Evolutionary conservation across 768 basidiomycete genomes (phyloP), one percentile per base, ranked within the genome.

Genomic region (Pisolithus microcarpus): DNA sequence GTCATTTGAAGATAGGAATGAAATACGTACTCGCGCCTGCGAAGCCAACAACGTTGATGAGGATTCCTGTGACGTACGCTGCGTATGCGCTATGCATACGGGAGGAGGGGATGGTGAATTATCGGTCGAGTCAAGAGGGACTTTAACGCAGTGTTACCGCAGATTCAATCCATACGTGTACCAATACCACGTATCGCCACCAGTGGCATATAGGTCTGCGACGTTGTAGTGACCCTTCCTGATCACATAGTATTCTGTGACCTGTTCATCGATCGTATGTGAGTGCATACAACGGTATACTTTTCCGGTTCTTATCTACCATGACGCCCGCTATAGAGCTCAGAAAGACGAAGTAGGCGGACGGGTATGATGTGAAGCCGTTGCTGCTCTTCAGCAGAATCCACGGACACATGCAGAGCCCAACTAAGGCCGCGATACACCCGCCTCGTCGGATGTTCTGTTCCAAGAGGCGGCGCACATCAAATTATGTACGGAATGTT

Each of bases 361-460:
- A 85, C 23, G 91, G 78, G 65, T 91, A 91, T 30, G 85, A 84
- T 4, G 85, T 84, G 67, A 91, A 91, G 54, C 71, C 76, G 61
- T 82, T 89, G 66, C 82, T 85, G 53, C 73, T 79, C 64, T 83
- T 81, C 56, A 87, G 73, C 34, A 89, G 60, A 58, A 85, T 85
- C 87, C 87, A 88, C 1, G 85, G 87, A 36, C 82, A 77, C 72
- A 87, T 87, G 65, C 74, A 79, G 30, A 90, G 61, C 5, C 88
- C 88, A 38, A 88, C 81, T 43, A 85, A 73, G 7, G 87, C 87
- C n/a, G 83, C 85, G 43, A 91, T 69, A 67, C 85, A 93, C 15
- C 89, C 88, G 26, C 91, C 89, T 18, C 89, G 79, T 19, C 89
- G 81, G 62, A 92, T 91, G 61, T 86, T 90, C 81, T 85, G 52